Conservation (phyloP, 2,329 filamentous ascomycete species). For the Pseudomassariella vexata region DNA sequence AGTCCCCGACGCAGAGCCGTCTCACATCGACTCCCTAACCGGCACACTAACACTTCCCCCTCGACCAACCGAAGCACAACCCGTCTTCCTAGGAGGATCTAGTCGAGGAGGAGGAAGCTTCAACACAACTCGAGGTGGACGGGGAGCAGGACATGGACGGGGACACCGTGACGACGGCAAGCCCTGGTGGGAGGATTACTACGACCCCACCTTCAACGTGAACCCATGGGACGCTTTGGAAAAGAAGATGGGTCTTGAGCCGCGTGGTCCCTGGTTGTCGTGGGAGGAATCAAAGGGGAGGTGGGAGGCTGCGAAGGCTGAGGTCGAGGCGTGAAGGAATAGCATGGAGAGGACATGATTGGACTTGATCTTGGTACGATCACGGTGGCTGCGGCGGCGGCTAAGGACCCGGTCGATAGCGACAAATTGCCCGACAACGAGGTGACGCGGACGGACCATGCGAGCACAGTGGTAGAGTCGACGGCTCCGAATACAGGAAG, state of each 20-base stretch:
- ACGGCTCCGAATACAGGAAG: too few species aligned
- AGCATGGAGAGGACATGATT: too few species aligned
- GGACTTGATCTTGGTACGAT: too few species aligned
- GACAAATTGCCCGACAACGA: too few species aligned
- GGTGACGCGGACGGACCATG: too few species aligned
- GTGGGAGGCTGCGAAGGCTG: too few species aligned
- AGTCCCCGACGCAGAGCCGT: conserved; percentile 14
- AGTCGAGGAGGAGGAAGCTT: conserved; percentile 6
- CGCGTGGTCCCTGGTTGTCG: conserved; percentile 40
- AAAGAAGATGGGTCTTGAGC: conserved; percentile 33
- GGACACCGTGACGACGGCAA: conserved; percentile 32
- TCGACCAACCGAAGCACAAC: too few species aligned
- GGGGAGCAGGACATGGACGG: conserved; percentile 11
- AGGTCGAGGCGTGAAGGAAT: too few species aligned
- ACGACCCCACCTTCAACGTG: conserved; percentile 61
- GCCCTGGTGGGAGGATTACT: conserved; percentile 62
- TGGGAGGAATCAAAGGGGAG: conserved; percentile 21
- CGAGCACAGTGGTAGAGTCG: too few species aligned
- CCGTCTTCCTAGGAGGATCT: too few species aligned
- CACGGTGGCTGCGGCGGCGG: too few species aligned
- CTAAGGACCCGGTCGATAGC: too few species aligned
- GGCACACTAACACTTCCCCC: conserved; percentile 8
- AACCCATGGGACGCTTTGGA: conserved; percentile 66
- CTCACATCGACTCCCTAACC: conserved; percentile 20
- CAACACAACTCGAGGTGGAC: conserved; percentile 12